phyloP scores from a whole-genome alignment of 805 yeast genomes.

The Spathaspora arborariae region DNA sequence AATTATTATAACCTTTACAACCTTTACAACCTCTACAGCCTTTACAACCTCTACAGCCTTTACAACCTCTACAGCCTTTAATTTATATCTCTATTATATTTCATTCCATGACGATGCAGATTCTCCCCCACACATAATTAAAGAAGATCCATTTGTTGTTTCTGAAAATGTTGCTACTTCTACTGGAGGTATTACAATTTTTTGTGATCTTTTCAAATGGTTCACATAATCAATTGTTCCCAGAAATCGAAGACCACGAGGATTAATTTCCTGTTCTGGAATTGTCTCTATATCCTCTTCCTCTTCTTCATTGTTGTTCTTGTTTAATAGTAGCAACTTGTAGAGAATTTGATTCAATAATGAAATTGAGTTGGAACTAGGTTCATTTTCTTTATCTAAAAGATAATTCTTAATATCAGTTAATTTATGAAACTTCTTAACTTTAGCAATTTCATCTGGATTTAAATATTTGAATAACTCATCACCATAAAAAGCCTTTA shows the following conservation, averaged over 20 bases:
- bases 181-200: slow-evolving; percentile 6
- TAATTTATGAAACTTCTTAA: slow-evolving; percentile 19
- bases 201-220: slow-evolving; percentile 8
- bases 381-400: slow-evolving; percentile 3
- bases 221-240: slow-evolving; percentile 12
- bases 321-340: slow-evolving; percentile 4
- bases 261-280: background rate
- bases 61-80: no score
- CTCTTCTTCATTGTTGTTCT: background rate
- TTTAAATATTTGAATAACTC: slow-evolving; percentile 23
- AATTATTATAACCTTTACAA: no score
- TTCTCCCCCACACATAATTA: slow-evolving; percentile 18
- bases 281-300: background rate
- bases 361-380: background rate
- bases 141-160: slow-evolving; percentile 16
- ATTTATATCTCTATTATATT: slow-evolving; percentile 2
- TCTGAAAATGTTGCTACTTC: slow-evolving; percentile 8
- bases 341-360: slow-evolving; percentile 8
- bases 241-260: background rate
- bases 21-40: no score
- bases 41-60: no score
- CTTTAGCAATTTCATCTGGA: slow-evolving; percentile 21
- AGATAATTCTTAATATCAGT: slow-evolving; percentile 9
- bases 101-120: slow-evolving; percentile 13
- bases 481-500: slow-evolving; percentile 26